phyloP scores from a whole-genome alignment of 257 asterid species.

The Vinca minor region DNA sequence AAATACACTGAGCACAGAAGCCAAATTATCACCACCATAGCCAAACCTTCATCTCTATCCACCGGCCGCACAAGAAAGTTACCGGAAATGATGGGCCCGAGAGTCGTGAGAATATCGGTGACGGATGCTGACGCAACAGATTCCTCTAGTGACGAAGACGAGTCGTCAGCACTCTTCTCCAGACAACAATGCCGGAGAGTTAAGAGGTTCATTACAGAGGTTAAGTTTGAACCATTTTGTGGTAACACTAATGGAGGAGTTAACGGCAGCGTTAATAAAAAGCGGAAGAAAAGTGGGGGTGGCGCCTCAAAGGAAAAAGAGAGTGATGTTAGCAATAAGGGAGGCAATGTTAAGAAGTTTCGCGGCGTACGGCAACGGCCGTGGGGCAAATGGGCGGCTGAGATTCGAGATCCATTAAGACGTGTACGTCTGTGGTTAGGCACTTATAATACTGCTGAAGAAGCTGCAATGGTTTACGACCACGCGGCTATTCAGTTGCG shows the following conservation, averaged over 20 bases:
- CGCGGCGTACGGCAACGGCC: constrained; percentile 93
- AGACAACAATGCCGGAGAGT: constrained; percentile 49
- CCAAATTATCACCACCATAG: constrained; percentile 38
- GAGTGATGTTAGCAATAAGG: constrained; percentile 9
- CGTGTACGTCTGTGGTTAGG: constrained; percentile 92
- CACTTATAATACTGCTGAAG: constrained; percentile 90
- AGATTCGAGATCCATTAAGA: constrained; percentile 77
- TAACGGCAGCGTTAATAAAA: constrained; percentile 15
- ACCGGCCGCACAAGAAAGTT: constrained; percentile 21
- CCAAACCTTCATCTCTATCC: constrained; percentile 6
- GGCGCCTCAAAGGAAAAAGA: constrained; percentile 20
- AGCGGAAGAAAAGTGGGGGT: constrained; percentile 32
- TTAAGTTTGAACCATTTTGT: constrained; percentile 34
- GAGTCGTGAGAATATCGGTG: constrained; percentile 56
- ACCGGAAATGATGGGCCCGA: constrained; percentile 22
- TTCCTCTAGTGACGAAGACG: constrained; percentile 78
- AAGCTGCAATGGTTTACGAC: constrained; percentile 97
- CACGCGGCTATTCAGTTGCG: constrained; percentile 93
- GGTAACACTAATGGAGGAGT: constrained; percentile 16
- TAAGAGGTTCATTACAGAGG: constrained; percentile 59
- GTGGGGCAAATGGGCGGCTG: constrained; percentile 99
- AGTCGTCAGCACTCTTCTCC: neutral
- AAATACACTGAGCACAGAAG: constrained; percentile 56
- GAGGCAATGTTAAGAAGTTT: constrained; percentile 39
- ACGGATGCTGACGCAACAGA: constrained; percentile 90